Evolutionary conservation across 495 filamentous ascomycete species (phyloP).

Genomic region (Durotheca rogersii): DNA sequence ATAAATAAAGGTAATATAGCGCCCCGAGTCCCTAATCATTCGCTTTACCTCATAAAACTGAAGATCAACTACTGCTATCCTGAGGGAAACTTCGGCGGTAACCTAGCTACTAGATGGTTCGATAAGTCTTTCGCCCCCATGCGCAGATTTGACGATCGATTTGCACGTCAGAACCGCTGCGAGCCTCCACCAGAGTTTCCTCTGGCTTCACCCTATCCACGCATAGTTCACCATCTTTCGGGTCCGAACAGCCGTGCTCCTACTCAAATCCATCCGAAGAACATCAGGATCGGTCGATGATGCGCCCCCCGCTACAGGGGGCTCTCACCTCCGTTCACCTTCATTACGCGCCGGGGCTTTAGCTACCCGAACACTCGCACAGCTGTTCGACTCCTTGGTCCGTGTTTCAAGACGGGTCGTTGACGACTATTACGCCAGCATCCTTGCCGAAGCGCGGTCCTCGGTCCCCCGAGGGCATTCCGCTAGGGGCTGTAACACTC

Average conservation of each 20-base stretch:
- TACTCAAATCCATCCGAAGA: slow-evolving; percentile 77
- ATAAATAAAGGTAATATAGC: slow-evolving; percentile 71
- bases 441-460: slow-evolving; percentile 54
- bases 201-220: slow-evolving; percentile 74
- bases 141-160: slow-evolving; percentile 69
- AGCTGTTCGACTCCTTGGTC: slow-evolving; percentile 73
- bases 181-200: slow-evolving; percentile 74
- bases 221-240: slow-evolving; percentile 71
- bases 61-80: slow-evolving; percentile 72
- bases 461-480: slow-evolving; percentile 39
- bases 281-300: slow-evolving; percentile 74
- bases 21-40: slow-evolving; percentile 77
- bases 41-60: slow-evolving; percentile 78
- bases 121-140: slow-evolving; percentile 66
- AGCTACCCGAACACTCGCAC: slow-evolving; percentile 69
- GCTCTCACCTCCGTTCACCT: slow-evolving; percentile 60
- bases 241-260: slow-evolving; percentile 71
- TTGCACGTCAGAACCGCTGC: slow-evolving; percentile 73
- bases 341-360: slow-evolving; percentile 68
- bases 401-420: slow-evolving; percentile 71
- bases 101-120: slow-evolving; percentile 70
- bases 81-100: slow-evolving; percentile 74
- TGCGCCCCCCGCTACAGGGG: slow-evolving; percentile 56
- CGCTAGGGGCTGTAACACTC: slow-evolving; percentile 61
- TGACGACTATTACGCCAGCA: slow-evolving; percentile 63